phyloP scores from a whole-genome alignment of 257 asterid genomes.

The Nicotiana otophora region DNA sequence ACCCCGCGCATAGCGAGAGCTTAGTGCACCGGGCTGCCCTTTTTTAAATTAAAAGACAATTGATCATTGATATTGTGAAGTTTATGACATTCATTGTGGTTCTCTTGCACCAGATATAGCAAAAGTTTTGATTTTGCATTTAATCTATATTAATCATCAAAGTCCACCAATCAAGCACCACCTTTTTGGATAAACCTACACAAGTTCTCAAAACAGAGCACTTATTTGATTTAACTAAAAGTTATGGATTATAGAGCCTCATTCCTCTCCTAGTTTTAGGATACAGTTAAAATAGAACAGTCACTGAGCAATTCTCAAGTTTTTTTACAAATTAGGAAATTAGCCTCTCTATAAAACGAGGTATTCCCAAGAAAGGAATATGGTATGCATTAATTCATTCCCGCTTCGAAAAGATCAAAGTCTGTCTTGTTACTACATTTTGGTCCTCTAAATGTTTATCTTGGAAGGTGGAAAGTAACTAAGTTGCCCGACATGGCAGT shows the following conservation, averaged over 20 bases:
- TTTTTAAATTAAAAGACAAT: not conserved
- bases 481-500: no score
- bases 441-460: no score
- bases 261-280: not conserved
- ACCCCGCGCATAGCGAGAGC: no score
- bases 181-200: not conserved
- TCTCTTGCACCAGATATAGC: not conserved
- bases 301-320: not conserved
- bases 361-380: not conserved
- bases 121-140: not conserved
- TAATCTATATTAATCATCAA: not conserved
- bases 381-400: no score
- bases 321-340: not conserved
- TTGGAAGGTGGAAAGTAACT: no score
- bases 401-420: no score
- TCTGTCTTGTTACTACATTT: no score
- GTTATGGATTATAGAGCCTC: not conserved
- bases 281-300: not conserved
- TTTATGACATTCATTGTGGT: not conserved
- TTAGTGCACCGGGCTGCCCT: no score
- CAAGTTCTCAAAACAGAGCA: not conserved
- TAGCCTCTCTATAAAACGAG: not conserved
- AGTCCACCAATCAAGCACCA: constrained; percentile 1
- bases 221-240: not conserved
- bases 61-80: not conserved